Evolutionary conservation across 1,284 basidiomycete species (phyloP).

Genomic region (Moesziomyces sp.): DNA sequence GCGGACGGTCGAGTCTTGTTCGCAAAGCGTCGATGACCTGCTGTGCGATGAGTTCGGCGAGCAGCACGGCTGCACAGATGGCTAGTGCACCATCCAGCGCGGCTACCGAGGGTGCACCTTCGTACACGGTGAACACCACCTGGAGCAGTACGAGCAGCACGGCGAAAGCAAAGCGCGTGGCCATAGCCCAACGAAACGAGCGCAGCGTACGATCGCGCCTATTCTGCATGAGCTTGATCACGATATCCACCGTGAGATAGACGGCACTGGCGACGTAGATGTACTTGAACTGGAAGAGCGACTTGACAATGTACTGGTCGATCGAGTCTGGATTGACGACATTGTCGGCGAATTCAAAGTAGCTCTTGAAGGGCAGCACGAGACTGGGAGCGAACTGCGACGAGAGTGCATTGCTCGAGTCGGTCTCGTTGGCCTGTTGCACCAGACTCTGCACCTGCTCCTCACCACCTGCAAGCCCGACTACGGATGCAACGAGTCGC

Average conservation of each 20-base stretch:
- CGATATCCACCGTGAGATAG: slow-evolving; percentile 29
- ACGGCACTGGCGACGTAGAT: slow-evolving; percentile 38
- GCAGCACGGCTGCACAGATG: slow-evolving; percentile 30
- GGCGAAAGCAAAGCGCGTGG: slow-evolving; percentile 21
- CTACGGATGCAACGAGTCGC: slow-evolving; percentile 20
- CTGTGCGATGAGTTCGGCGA: slow-evolving; percentile 35
- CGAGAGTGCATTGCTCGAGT: slow-evolving; percentile 14
- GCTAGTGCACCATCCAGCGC: slow-evolving; percentile 35
- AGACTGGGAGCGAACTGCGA: slow-evolving; percentile 18
- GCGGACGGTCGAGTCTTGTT: slow-evolving; percentile 11
- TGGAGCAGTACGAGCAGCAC: slow-evolving; percentile 26
- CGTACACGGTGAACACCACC: slow-evolving; percentile 27
- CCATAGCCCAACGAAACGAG: slow-evolving; percentile 28
- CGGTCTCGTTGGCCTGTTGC: slow-evolving; percentile 7
- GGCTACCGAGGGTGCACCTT: slow-evolving; percentile 15
- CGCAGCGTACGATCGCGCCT: slow-evolving; percentile 5
- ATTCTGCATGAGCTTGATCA: slow-evolving; percentile 41
- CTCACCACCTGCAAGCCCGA: slow-evolving; percentile 19
- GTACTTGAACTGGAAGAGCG: slow-evolving; percentile 45
- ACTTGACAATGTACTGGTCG: slow-evolving; percentile 16
- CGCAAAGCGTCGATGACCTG: slow-evolving; percentile 19
- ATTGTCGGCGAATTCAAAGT: slow-evolving; percentile 31
- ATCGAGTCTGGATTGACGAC: slow-evolving; percentile 36
- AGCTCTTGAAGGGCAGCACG: slow-evolving; percentile 26
- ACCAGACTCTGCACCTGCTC: slow-evolving; percentile 5